Conservation (phyloP, 495 filamentous ascomycete species). For the Astrothelium subdiscretum region DNA sequence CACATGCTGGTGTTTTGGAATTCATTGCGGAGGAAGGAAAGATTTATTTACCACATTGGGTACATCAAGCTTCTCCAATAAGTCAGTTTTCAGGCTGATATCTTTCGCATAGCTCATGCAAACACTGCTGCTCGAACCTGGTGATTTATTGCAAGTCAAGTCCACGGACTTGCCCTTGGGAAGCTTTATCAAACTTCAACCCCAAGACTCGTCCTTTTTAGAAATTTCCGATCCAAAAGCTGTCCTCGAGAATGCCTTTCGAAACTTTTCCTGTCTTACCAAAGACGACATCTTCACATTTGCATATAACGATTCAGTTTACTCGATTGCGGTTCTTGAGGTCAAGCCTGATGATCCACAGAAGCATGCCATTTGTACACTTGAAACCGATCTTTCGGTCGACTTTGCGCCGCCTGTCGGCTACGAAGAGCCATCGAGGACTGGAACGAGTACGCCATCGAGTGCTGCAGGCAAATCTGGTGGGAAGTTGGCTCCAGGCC, state of each 20-base stretch:
- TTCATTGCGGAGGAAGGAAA: constrained; percentile 97
- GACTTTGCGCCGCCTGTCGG: constrained; percentile 92
- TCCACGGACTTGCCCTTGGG: constrained; percentile 84
- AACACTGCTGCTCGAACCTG: constrained; percentile 74
- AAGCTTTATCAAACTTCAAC: constrained; percentile 87
- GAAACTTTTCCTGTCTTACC: constrained; percentile 86
- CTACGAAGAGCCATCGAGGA: constrained; percentile 61
- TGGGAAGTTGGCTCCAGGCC: constrained; percentile 57
- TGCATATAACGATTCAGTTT: constrained; percentile 84
- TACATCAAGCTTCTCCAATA: constrained; percentile 31
- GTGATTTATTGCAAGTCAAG: constrained; percentile 88
- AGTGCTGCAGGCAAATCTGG: constrained; percentile 44
- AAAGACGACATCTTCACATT: constrained; percentile 91
- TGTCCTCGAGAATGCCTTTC: constrained; percentile 92
- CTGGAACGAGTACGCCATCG: constrained; percentile 53
- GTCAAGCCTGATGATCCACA: constrained; percentile 70
- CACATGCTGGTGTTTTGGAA: constrained; percentile 90
- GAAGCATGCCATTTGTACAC: constrained; percentile 72
- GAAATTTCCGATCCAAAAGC: constrained; percentile 96
- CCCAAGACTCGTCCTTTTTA: constrained; percentile 81
- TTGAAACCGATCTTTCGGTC: constrained; percentile 90
- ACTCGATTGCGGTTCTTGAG: constrained; percentile 84
- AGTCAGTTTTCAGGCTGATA: constrained; percentile 3
- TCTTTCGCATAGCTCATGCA: constrained; percentile 65
- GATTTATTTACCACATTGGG: constrained; percentile 92